These are phyloP conservation scores for Knoxia roxburghii DNA, from an alignment of 257 asterid genomes.

Conservation along the genomic window DNA sequence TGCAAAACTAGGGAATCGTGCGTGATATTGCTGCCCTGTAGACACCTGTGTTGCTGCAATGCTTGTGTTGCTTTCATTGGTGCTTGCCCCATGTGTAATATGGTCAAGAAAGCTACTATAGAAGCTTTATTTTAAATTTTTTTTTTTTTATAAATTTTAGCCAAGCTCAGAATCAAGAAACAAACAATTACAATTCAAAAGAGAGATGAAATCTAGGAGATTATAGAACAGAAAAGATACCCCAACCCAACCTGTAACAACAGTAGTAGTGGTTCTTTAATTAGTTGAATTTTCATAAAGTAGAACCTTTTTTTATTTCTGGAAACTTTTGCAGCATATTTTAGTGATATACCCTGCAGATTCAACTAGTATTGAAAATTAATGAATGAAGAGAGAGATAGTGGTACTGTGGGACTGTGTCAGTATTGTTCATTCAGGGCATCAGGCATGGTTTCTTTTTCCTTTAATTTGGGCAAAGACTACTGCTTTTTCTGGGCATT, in stretches of 20 bases:
- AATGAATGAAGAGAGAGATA: too few species aligned
- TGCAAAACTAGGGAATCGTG: conserved; percentile 47
- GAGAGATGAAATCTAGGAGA: not conserved
- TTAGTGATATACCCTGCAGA: too few species aligned
- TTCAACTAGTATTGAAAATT: too few species aligned
- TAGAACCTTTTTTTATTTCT: too few species aligned
- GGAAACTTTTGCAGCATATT: too few species aligned
- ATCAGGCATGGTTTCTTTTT: not conserved
- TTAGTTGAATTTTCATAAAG: too few species aligned
- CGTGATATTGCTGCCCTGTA: conserved; percentile 66
- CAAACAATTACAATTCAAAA: not conserved
- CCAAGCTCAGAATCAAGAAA: not conserved
- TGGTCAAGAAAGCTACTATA: conserved; percentile 47
- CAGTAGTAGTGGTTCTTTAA: too few species aligned
- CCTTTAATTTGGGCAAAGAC: too few species aligned
- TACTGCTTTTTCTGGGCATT: not conserved
- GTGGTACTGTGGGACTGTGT: too few species aligned
- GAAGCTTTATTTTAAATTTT: conserved; percentile 40
- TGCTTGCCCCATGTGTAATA: conserved; percentile 66
- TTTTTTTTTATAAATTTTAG: too few species aligned
- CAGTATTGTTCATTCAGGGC: not conserved
- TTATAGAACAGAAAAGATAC: too few species aligned
- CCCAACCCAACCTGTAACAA: too few species aligned
- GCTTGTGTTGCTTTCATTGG: conserved; percentile 49
- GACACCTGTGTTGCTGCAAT: conserved; percentile 70